Percentiles rank a stretch among this genome's conserved stretches.
These are phyloP conservation scores for Tuctoria greenei DNA, from an alignment of 176 grass and related monocot genomes.

Conservation along the genomic window DNA sequence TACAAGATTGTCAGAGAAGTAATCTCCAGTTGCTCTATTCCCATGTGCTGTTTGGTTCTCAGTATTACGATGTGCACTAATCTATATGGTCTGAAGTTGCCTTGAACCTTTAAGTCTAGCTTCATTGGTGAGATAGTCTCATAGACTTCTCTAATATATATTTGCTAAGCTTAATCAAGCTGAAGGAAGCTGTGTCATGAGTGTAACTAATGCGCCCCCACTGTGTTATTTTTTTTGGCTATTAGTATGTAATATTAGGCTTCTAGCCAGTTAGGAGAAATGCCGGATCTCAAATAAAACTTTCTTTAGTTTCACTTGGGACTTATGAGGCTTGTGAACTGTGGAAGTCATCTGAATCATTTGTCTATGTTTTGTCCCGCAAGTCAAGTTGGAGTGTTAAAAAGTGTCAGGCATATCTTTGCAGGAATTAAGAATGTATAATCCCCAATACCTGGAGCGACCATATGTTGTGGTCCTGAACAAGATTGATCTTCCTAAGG, in stretches of 20 bases:
- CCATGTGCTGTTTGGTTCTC: background rate
- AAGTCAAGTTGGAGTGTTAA: background rate
- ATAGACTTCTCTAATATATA: background rate
- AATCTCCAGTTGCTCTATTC: conserved; percentile 32
- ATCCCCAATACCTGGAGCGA: conserved; percentile 79
- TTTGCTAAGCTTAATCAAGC: background rate
- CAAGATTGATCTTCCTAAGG: conserved; percentile 96
- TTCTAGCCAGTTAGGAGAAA: conserved; percentile 11
- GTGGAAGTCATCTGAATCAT: background rate
- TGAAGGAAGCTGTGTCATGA: background rate
- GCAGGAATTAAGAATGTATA: conserved; percentile 99
- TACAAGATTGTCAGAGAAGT: conserved; percentile 98
- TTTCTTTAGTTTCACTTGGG: background rate
- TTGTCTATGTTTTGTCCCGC: conserved; percentile 24
- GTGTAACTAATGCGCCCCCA: background rate
- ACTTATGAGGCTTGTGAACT: background rate
- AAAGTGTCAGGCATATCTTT: conserved; percentile 17
- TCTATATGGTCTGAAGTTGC: background rate
- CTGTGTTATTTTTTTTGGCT: background rate
- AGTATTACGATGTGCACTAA: conserved; percentile 13
- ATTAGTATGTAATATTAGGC: background rate
- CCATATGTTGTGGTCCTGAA: conserved; percentile 91
- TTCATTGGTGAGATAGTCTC: background rate
- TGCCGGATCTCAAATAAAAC: conserved; percentile 17
- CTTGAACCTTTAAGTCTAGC: background rate